phyloP scores from a whole-genome alignment of 2,329 filamentous ascomycete genomes.

The Geosmithia morbida region DNA sequence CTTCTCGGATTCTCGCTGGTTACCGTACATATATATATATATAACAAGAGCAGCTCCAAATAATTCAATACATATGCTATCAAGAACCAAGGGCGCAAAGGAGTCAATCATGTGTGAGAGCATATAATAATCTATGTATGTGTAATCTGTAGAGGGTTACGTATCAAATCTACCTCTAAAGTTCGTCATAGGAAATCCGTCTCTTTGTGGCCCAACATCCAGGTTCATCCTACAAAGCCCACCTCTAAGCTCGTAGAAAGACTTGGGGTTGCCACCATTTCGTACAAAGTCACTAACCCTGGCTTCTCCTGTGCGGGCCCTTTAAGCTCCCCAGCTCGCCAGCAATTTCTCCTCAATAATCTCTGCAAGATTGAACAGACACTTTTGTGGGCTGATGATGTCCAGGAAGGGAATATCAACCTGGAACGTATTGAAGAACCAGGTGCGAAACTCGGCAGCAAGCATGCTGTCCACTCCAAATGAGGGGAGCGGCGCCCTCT shows the following conservation, averaged over 20 bases:
- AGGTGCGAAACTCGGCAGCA: slow-evolving; percentile 21
- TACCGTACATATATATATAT: too few species aligned
- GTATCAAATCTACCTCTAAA: neutral
- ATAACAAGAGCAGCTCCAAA: too few species aligned
- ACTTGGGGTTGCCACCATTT: neutral
- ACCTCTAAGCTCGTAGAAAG: neutral
- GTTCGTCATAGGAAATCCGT: neutral
- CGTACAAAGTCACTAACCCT: neutral
- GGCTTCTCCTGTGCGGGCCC: neutral
- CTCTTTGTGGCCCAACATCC: neutral
- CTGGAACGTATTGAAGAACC: slow-evolving; percentile 16
- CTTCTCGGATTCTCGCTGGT: too few species aligned
- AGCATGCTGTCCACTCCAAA: slow-evolving; percentile 27
- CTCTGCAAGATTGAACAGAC: neutral
- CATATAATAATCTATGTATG: too few species aligned
- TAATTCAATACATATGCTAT: too few species aligned
- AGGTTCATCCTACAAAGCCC: neutral
- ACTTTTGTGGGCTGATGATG: slow-evolving; percentile 1
- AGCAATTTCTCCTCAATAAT: neutral
- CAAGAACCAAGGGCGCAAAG: too few species aligned
- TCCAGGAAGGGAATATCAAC: slow-evolving; percentile 18
- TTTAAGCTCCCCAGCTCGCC: neutral
- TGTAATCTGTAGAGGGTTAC: neutral
- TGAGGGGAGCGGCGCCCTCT: slow-evolving; percentile 9
- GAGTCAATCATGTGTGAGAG: neutral